Percentiles rank a stretch among this genome's conserved stretches.
phyloP scores from a whole-genome alignment of 2,329 filamentous ascomycete species.

The Microsporum audouinii region DNA sequence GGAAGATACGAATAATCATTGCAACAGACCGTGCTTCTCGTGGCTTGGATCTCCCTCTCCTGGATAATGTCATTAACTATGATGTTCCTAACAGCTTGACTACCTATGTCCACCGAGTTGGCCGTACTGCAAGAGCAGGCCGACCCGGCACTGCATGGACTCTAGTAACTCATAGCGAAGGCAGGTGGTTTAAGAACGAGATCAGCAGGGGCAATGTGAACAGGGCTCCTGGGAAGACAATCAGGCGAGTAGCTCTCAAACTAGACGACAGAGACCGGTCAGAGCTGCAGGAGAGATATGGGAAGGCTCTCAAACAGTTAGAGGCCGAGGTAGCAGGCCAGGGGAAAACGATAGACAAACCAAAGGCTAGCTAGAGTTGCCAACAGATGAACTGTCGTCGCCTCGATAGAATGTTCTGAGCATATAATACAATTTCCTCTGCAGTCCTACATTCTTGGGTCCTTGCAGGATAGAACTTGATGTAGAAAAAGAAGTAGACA shows the following conservation, averaged over 20 bases:
- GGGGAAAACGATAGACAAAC: neutral
- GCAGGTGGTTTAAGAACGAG: slow-evolving; percentile 82
- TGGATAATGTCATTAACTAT: slow-evolving; percentile 87
- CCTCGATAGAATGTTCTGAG: neutral
- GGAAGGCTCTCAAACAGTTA: slow-evolving; percentile 25
- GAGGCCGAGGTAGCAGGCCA: slow-evolving; percentile 25
- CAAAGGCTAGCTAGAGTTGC: neutral
- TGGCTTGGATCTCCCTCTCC: slow-evolving; percentile 67
- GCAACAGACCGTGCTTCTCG: slow-evolving; percentile 89
- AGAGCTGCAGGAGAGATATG: slow-evolving; percentile 24
- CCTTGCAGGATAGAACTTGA: neutral
- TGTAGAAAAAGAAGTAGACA: neutral
- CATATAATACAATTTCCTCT: neutral
- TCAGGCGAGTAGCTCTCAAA: slow-evolving; percentile 25
- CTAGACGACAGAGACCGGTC: slow-evolving; percentile 16
- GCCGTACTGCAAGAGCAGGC: slow-evolving; percentile 76
- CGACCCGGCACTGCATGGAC: slow-evolving; percentile 72
- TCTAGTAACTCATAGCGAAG: slow-evolving; percentile 68
- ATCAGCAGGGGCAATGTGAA: slow-evolving; percentile 46
- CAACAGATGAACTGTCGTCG: neutral
- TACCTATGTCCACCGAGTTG: slow-evolving; percentile 83
- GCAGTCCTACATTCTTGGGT: neutral
- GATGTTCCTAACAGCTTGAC: slow-evolving; percentile 72
- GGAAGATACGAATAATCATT: slow-evolving; percentile 61
- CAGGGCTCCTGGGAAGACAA: slow-evolving; percentile 22